Evolutionary conservation across 2,329 filamentous ascomycete species (phyloP).

Genomic region (Mollisiaceae sp.): DNA sequence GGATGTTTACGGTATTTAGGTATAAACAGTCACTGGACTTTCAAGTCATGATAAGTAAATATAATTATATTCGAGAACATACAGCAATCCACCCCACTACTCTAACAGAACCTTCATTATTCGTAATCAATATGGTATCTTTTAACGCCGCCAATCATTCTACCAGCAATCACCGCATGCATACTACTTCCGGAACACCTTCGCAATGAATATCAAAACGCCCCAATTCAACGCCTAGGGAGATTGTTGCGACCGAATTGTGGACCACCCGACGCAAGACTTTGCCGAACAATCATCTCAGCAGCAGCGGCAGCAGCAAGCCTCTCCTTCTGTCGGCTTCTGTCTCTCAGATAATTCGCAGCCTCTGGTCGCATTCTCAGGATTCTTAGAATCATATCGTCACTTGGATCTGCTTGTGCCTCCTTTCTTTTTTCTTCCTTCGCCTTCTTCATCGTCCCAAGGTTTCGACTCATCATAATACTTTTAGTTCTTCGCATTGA

Average conservation of each 20-base stretch:
- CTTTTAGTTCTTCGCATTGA: constrained; percentile 72
- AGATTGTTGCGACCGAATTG: constrained; percentile 45
- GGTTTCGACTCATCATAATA: constrained; percentile 92
- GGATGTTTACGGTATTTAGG: too few relatives aligned
- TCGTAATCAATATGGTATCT: constrained; percentile 32
- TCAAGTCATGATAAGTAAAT: not conserved
- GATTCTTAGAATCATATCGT: constrained; percentile 97
- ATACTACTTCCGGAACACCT: constrained; percentile 13
- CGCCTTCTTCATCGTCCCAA: constrained; percentile 94
- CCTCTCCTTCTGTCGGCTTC: constrained; percentile 91
- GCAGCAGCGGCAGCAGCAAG: constrained; percentile 89
- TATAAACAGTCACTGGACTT: not conserved
- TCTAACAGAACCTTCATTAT: constrained; percentile 3
- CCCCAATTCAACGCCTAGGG: constrained; percentile 38
- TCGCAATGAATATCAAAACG: constrained; percentile 14
- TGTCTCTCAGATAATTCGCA: constrained; percentile 82
- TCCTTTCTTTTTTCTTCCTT: constrained; percentile 97
- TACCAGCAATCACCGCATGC: constrained; percentile 10
- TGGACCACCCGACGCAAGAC: constrained; percentile 63
- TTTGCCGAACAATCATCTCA: constrained; percentile 93
- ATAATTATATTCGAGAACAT: constrained; percentile 2
- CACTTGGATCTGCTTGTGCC: constrained; percentile 92
- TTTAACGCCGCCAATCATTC: constrained; percentile 22
- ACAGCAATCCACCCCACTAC: not conserved
- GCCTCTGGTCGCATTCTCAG: constrained; percentile 94